Evolutionary conservation across 306 rosid species (phyloP), one percentile per base, ranked within the genome.

Genomic region (Cucumis hystrix): DNA sequence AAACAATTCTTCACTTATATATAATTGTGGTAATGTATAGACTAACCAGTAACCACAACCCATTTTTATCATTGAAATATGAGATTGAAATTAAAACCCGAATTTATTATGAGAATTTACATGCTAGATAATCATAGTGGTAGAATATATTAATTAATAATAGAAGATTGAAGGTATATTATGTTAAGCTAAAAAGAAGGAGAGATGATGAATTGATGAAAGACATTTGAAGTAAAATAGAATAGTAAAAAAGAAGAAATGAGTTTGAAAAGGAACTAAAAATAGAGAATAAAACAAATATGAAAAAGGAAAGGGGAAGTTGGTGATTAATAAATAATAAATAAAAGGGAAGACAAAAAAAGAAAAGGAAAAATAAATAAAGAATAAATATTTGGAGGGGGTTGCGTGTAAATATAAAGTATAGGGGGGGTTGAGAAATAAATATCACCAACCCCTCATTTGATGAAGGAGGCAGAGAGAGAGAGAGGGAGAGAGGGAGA

Each of bases 351-450:
- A 56, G 1, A 3, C 3, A 10, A 21, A 20, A 60, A 60, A 60
- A 28, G 4, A 28, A 62, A 62, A 60, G 0, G 16, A 2, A 59
- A 25, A 62, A 1, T 45, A 4, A 5, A 60, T 33, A 33, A 2
- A 33, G 3, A 33, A 2, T 33, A 33, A 33, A 28, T 28, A 28
- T 28, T 33, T 33, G 4, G 30, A 8, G 21, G 40, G 77, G 77
- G 77, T 73, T 73, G 77, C 77, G 77, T 73, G 77, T 52, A 73
- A 73, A 52, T 28, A 2, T 73, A 2, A 33, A 52, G 15, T 4
- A 47, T 28, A 73, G 77, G 60, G 37, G 37, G 58, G 63, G 76
- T 73, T 73, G 77, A 7, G 63, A 73, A 9, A 72, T 72, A 72
- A 73, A 71, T 71, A 3, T 73, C 62, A 73, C 49, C 77, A 73